Base-by-base conservation (phyloP, 129 eudicot genomes). In the Chrysanthemum lavandulifolium region DNA sequence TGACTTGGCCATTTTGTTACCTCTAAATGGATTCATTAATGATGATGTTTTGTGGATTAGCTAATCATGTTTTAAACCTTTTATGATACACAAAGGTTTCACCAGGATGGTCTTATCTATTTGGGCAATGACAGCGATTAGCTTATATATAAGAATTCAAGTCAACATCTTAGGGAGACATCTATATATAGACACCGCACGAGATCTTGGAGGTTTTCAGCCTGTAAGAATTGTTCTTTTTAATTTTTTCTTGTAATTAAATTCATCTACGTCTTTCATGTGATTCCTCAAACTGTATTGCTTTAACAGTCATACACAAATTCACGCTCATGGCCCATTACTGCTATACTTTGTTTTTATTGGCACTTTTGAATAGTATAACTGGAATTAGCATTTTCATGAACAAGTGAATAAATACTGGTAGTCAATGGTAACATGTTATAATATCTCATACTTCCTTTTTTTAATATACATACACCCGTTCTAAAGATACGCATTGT, bases 81-180 rank as follows among this genome's bases (percentile, higher is more conserved):
- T 8, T 78, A 23, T 76, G 31, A 23, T 51, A 54, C 76, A 47
- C 71, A 36, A 83, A 94, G 97, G 97, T 82, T 94, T 94, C 76
- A 91, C 97, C 13, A 90, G 87, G 84, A 83, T 90, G 89, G 89
- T 85, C 64, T 72, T 86, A 65, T 95, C 99, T 49, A 78, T 88
- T 53, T 90, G 97, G 97, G 80, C 99, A 57, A 85, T 88, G 92
- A 95, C 97, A 7, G 73, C 85, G 29, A 80, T 95, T 61, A 86
- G 88, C 94, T 85, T 95, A 82, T 95, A 86, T 77, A 82, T 95
- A 70, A 95, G 94, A 86, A 87, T 95, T 62, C 99, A 88, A 78
- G 96, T 95, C 82, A 95, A 95, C 80, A 95, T 95, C 75, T 74
- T 95, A 74, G 99, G 99, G 80, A 86, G 99, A 80, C 99, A 95